Conservation (phyloP, 176 grass and related monocot species). For the Saccharum spontaneum region DNA sequence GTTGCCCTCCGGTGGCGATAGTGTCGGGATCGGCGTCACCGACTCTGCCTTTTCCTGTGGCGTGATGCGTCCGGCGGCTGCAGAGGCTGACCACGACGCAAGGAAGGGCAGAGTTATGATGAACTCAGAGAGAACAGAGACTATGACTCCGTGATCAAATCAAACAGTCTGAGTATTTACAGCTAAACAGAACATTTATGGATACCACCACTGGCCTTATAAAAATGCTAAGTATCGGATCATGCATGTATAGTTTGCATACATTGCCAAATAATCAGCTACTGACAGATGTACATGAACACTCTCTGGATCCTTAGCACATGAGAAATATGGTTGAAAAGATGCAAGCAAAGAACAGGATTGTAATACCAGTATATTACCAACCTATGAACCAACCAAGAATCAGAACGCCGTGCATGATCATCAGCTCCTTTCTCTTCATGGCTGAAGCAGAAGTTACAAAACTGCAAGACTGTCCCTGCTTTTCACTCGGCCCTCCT, state of each 20-base stretch:
- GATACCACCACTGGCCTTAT: background rate
- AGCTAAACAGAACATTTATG: background rate
- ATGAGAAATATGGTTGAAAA: background rate
- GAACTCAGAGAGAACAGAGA: background rate
- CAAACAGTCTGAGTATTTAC: background rate
- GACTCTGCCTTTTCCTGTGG: slow-evolving; percentile 68
- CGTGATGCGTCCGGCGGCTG: background rate
- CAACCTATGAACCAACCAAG: slow-evolving; percentile 54
- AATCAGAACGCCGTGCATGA: slow-evolving; percentile 52
- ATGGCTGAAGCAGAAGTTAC: slow-evolving; percentile 24
- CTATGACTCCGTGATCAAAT: background rate
- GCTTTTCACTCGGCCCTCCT: slow-evolving; percentile 24
- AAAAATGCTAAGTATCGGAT: background rate
- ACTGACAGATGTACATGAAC: background rate
- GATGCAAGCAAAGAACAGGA: background rate
- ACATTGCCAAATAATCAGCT: background rate
- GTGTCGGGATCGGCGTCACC: slow-evolving; percentile 42
- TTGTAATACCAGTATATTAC: slow-evolving; percentile 8
- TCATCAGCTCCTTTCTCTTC: slow-evolving; percentile 56
- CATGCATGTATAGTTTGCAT: background rate
- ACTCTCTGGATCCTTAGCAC: background rate
- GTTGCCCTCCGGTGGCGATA: slow-evolving; percentile 91
- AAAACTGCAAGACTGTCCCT: background rate
- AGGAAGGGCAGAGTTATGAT: background rate
- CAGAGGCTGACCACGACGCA: slow-evolving; percentile 18